Percentiles rank a stretch among this genome's conserved stretches.
These are phyloP conservation scores for Cadophora sp. DNA, from an alignment of 2,329 filamentous ascomycete species.

Conservation along the genomic window DNA sequence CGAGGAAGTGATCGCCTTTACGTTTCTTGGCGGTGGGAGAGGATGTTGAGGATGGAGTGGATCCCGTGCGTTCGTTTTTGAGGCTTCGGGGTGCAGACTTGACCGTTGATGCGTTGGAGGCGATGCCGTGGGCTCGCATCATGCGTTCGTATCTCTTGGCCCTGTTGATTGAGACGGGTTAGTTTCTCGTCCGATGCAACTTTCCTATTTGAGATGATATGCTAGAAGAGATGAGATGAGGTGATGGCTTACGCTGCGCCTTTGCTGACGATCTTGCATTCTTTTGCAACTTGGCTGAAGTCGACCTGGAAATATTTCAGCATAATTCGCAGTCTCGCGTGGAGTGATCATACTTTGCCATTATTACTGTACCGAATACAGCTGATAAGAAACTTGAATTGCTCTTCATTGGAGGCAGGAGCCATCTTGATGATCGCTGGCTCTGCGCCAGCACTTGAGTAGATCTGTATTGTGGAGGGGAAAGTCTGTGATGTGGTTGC, in stretches of 20 bases:
- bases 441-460: neutral
- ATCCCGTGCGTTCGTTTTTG: conserved; percentile 29
- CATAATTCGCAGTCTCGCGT: neutral
- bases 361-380: conserved; percentile 67
- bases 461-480: neutral
- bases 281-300: conserved; percentile 67
- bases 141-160: conserved; percentile 73
- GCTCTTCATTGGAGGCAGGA: conserved; percentile 56
- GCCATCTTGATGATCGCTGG: conserved; percentile 52
- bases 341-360: conserved; percentile 58
- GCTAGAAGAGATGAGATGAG: neutral
- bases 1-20: conserved; percentile 33
- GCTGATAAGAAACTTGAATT: conserved; percentile 69
- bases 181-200: neutral
- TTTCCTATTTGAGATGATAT: neutral
- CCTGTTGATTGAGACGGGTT: conserved; percentile 47
- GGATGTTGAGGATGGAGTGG: conserved; percentile 11
- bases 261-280: conserved; percentile 68
- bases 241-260: conserved; percentile 67
- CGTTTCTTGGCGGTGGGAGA: conserved; percentile 36
- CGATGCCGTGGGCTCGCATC: conserved; percentile 63
- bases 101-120: conserved; percentile 36
- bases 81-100: conserved; percentile 34
- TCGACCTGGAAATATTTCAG: conserved; percentile 59
- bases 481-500: conserved; percentile 20